Base-by-base conservation (phyloP, 2,329 filamentous ascomycete species). In the Epichloe brachyelytri region DNA sequence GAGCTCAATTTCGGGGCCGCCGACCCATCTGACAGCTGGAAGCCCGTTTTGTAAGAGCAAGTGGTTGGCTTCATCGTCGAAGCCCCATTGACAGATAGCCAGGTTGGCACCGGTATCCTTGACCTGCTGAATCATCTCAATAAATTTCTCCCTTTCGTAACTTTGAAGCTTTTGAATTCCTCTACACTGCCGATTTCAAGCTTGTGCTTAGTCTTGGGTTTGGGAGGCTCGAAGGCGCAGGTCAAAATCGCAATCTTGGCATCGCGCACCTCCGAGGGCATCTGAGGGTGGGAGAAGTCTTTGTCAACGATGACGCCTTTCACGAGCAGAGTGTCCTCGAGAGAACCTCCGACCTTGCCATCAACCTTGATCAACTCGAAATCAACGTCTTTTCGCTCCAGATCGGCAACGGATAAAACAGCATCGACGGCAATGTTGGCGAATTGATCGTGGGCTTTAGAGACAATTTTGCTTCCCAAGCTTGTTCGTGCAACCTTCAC, bases 171-270 rank as follows among this genome's bases (percentile, higher is more conserved):
- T 93, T 95, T 96, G 78, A 95, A 98, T 73, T 98, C 93, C 60
- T 97, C 91, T 7, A 98, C 91, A 41, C 83, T 87, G 51, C 89
- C 93, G 65, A 98, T 98, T 65, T 98, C 93, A 55, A 98, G 80
- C 77, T 96, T 95, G 73, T 98, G 93, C 80, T 98, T 98, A 46
- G 93, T 98, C 81, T 98, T 98, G 59, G 93, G 93, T 79, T 98
- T 98, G 48, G 93, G 93, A 34, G 93, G 93, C 74, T 98, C 93
- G 66, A 98, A 98, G 4, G 93, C 89, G 68, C 93, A 98, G 48
- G 93, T 98, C 54, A 98, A 75, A 63, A 98, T 98, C 60, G 93
- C 93, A 64, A 98, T 83, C 76, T 96, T 97, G 65, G 93, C 94
- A 70, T 98, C 89, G 61, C 77, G 80, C 57, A 98, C 91, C 71